Base-by-base conservation (phyloP, 2,329 filamentous ascomycete species). In the Ascochyta koolunga region DNA sequence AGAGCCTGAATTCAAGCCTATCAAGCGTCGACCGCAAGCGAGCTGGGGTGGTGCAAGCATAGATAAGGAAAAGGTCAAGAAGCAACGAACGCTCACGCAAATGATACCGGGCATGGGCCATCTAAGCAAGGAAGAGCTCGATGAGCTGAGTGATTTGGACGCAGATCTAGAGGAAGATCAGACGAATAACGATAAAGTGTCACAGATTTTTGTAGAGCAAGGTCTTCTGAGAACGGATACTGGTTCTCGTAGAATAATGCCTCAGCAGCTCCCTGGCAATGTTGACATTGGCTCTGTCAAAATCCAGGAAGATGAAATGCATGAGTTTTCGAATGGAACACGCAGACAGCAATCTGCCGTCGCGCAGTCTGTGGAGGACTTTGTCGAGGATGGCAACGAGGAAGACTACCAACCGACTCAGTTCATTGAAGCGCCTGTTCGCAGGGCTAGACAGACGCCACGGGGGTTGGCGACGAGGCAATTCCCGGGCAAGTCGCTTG, bases 51-150 rank as follows among this genome's bases (percentile, higher is more conserved):
- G 60, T 2, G 55, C 32, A 29, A 53, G 49, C 21, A 62, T 49
- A 39, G 51, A 45, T n/a, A 52, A 37, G 16, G 54, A 33, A 16
- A 62, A 59, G 16, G 64, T 67, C 45, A 42, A 44, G 18, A 59
- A 64, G 42, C 71, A 74, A 43, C 62, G 61, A 13, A 74, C 71
- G 1, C 58, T 74, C 46, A 74, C 71, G 9, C 71, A 74, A 36
- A 74, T 74, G 69, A 56, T 74, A 16, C 68, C 66, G 16, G 61
- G 66, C 1, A 60, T 71, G 54, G 59, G 46, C 8, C 41, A 58
- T 3, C 18, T 62, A 5, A 33, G 65, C 40, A 38, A 55, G 36
- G 15, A 42, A 31, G 52, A 59, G 43, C 47, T 52, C 6, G 43
- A 52, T n/a, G 50, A 46, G 19, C 27, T 59, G n/a, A 57, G 51